phyloP scores from a whole-genome alignment of 2,329 filamentous ascomycete genomes.

The Phaeomoniella chlamydospora region DNA sequence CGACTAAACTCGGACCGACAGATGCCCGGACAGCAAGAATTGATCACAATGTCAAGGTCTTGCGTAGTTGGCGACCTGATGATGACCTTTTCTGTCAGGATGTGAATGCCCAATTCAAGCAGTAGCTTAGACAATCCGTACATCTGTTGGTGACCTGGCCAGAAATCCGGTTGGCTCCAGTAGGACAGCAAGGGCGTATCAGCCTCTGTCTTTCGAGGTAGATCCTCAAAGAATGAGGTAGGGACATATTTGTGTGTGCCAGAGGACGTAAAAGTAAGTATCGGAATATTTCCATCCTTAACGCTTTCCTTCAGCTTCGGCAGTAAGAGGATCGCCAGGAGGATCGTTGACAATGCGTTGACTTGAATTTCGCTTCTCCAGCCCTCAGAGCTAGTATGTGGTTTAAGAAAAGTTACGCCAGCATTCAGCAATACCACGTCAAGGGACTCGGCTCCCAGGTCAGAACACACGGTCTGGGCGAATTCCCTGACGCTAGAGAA shows the following conservation, averaged over 20 bases:
- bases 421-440: constrained; percentile 32
- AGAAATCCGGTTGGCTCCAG: constrained; percentile 17
- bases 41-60: constrained; percentile 25
- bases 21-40: constrained; percentile 28
- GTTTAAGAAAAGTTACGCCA: constrained; percentile 24
- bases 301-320: constrained; percentile 22
- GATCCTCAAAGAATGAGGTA: too few species aligned
- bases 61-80: constrained; percentile 15
- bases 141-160: constrained; percentile 17
- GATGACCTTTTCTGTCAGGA: constrained; percentile 15
- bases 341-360: constrained; percentile 41
- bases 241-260: constrained; percentile 21
- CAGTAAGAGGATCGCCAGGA: constrained; percentile 38
- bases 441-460: constrained; percentile 20
- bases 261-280: constrained; percentile 31
- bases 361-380: constrained; percentile 42
- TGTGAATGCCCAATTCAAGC: constrained; percentile 25
- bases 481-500: constrained; percentile 31
- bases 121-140: constrained; percentile 28
- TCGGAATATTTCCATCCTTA: constrained; percentile 14
- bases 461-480: constrained; percentile 15
- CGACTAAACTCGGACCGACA: constrained; percentile 26
- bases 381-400: constrained; percentile 22
- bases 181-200: constrained; percentile 15
- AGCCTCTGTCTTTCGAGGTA: constrained; percentile 7